These are phyloP conservation scores for Phylloporus rhodoxanthus DNA, from an alignment of 768 basidiomycete species.

Conservation along the genomic window DNA sequence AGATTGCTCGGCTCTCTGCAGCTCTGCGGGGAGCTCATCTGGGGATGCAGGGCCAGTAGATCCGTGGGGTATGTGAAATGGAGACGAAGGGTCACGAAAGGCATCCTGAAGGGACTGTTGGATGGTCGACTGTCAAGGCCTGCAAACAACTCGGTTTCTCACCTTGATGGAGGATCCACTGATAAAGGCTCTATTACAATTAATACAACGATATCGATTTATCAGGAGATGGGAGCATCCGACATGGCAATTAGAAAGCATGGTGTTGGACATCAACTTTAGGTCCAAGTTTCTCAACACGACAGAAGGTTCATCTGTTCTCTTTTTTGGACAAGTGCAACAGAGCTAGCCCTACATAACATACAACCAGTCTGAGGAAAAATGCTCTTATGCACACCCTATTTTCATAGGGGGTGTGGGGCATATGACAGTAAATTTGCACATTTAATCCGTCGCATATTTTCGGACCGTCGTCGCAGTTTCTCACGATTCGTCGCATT, in stretches of 20 bases:
- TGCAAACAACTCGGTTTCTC: background rate
- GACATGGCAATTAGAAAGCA: constrained; percentile 6
- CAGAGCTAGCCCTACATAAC: too few relatives aligned
- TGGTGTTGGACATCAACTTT: too few relatives aligned
- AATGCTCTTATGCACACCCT: too few relatives aligned
- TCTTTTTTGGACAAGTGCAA: too few relatives aligned
- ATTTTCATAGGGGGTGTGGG: too few relatives aligned
- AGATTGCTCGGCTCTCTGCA: background rate
- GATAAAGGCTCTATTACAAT: constrained; percentile 3
- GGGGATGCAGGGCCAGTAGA: constrained; percentile 55
- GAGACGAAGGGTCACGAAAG: constrained; percentile 58
- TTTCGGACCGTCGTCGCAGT: too few relatives aligned
- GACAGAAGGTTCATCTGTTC: too few relatives aligned
- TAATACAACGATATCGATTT: background rate
- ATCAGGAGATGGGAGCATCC: constrained; percentile 2
- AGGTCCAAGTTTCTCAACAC: too few relatives aligned
- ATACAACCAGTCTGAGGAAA: too few relatives aligned
- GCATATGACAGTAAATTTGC: too few relatives aligned
- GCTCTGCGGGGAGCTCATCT: constrained; percentile 33
- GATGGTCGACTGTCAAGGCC: background rate
- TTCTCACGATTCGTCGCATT: too few relatives aligned
- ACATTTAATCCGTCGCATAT: too few relatives aligned
- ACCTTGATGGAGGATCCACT: constrained; percentile 28
- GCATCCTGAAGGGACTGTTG: constrained; percentile 55
- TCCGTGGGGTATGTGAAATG: constrained; percentile 60